Evolutionary conservation across 495 filamentous ascomycete species (phyloP), one percentile per base, ranked within the genome.

Genomic region (Hypoxylon intermedium): DNA sequence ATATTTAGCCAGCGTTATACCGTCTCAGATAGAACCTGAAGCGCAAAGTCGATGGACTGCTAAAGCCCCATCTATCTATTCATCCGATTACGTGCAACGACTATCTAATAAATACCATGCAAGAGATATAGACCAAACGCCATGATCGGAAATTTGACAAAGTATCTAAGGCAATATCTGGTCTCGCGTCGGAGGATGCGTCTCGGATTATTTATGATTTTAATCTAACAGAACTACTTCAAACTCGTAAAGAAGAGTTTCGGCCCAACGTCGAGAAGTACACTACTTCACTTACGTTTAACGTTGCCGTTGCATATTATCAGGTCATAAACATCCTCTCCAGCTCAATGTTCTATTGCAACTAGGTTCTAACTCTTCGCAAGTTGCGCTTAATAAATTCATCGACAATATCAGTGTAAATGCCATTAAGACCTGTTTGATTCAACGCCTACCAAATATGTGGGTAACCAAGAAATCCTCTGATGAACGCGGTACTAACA

Each of bases 351-450:
- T n/a, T n/a, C n/a, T n/a, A n/a, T n/a, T n/a, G n/a, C n/a, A n/a
- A n/a, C n/a, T n/a, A n/a, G n/a, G 5, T 51, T 30, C 57, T 69
- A 59, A 60, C 45, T 7, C 0, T 37, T 16, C 18, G 37, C 45
- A 85, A 83, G 76, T 86, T 54, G 77, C 82, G 6, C 67, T 82
- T 16, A 71, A 77, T 26, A 79, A 72, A 1, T 86, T 87, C 67
- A 73, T 81, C 23, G 82, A 88, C 51, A 82, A 87, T 46, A 61
- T 86, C 24, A 75, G 79, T 26, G 77, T 74, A 1, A 71, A 81
- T 21, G 85, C 72, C 4, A 77, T 84, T 34, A 83, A 86, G 31
- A 43, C 51, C 1, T 65, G 62, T 21, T 34, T 65, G 11, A 60
- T 65, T 3, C 62, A 60, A 38, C 37, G 56, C 15, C 34, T 65